phyloP scores from a whole-genome alignment of 768 basidiomycete genomes.

The Porpolomopsis calyptriformis region DNA sequence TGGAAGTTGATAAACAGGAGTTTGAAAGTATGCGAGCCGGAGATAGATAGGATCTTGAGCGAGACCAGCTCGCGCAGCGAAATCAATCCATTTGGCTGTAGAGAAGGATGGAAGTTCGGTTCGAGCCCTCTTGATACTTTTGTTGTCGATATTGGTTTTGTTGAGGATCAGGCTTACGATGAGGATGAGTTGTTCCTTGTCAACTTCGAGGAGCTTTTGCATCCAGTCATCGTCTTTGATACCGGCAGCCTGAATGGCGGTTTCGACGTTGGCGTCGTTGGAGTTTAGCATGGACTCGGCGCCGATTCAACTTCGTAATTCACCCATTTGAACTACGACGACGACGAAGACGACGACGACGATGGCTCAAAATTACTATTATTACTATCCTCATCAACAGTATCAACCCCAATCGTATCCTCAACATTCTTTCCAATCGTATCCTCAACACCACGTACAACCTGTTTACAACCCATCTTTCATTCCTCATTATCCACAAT shows the following conservation, averaged over 20 bases:
- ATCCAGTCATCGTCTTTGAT: conserved; percentile 8
- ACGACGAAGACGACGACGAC: too few species aligned
- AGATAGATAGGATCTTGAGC: not conserved
- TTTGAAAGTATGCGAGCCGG: conserved; percentile 3
- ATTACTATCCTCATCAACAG: conserved; percentile 7
- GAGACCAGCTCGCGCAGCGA: conserved; percentile 8
- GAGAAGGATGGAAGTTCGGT: conserved; percentile 12
- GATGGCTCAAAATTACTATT: too few species aligned
- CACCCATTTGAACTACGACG: too few species aligned
- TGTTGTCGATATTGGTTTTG: conserved; percentile 6
- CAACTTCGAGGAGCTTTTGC: conserved; percentile 7
- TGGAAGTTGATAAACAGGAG: conserved; percentile 5
- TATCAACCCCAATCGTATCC: conserved; percentile 12
- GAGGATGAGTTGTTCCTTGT: conserved; percentile 5
- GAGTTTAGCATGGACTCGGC: too few species aligned
- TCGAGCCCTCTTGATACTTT: conserved; percentile 8
- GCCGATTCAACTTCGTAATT: too few species aligned
- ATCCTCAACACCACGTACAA: conserved; percentile 2
- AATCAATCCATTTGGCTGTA: conserved; percentile 9
- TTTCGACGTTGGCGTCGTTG: conserved; percentile 7
- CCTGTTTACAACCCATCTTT: not conserved
- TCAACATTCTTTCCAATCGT: conserved; percentile 4
- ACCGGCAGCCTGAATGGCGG: conserved; percentile 7
- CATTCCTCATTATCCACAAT: not conserved
- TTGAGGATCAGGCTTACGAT: conserved; percentile 7